These are phyloP conservation scores for Kokia cookei DNA, from an alignment of 441 rosid species.

Conservation along the genomic window DNA sequence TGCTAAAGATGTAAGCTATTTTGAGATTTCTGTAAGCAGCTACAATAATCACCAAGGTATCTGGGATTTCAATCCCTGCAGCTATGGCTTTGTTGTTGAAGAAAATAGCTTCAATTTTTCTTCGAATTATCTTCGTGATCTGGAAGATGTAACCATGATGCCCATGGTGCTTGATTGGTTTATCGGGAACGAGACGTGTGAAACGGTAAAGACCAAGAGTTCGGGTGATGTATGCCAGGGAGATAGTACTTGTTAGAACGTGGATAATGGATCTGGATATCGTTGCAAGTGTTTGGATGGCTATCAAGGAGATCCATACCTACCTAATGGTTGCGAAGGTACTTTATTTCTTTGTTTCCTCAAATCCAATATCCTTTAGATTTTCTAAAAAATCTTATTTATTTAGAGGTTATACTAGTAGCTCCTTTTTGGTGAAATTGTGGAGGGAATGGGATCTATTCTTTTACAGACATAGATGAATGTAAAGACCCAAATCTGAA, in stretches of 20 bases:
- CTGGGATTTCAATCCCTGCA: constrained; percentile 4
- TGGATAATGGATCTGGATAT: neutral
- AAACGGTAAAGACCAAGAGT: neutral
- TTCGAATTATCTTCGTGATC: neutral
- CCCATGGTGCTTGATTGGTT: constrained; percentile 1
- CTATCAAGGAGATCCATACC: constrained; percentile 4
- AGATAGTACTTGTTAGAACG: neutral
- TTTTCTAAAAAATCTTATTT: neutral
- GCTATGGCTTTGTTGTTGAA: constrained; percentile 7
- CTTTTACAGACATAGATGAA: neutral
- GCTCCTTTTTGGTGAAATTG: neutral
- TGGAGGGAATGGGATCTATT: neutral
- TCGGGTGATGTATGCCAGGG: neutral
- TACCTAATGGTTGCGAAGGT: constrained; percentile 11
- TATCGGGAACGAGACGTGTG: constrained; percentile 3
- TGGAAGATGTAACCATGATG: neutral
- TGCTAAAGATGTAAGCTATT: neutral
- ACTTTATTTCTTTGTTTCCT: neutral
- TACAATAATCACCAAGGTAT: neutral
- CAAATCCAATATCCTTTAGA: neutral
- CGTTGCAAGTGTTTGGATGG: constrained; percentile 9
- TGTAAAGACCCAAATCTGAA: neutral
- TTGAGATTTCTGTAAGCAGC: neutral
- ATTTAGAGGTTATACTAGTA: too few species aligned
- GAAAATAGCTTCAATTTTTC: constrained; percentile 2